Percentiles rank a stretch among this genome's conserved stretches.
Conservation (phyloP, 306 rosid species). For the Prunus padus region DNA sequence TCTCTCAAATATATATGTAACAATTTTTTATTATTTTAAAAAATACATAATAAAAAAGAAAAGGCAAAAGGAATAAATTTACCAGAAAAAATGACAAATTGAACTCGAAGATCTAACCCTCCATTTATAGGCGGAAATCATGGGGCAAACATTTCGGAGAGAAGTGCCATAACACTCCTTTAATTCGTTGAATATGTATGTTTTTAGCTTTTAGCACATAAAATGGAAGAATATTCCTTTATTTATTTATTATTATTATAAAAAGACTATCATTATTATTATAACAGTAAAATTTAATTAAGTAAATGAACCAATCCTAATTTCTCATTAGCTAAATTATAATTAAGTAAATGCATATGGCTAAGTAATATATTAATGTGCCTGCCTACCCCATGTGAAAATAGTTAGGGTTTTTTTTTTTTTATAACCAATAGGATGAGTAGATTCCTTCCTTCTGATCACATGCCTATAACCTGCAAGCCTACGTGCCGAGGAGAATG, state of each 20-base stretch:
- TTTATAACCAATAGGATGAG: constrained; percentile 6
- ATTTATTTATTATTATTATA: not conserved
- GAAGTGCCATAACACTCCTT: not conserved
- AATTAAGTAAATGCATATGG: not conserved
- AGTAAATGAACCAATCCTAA: not conserved
- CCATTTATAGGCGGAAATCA: not conserved
- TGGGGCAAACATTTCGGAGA: not conserved
- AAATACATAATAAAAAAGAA: no score
- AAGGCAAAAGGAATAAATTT: no score
- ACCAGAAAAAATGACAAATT: no score
- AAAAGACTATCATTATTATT: not conserved
- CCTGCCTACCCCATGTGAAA: constrained; percentile 38
- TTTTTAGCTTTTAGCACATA: constrained; percentile 6
- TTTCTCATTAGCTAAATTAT: not conserved
- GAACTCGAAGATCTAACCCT: no score
- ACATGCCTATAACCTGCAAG: constrained; percentile 28
- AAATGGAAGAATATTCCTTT: constrained; percentile 10
- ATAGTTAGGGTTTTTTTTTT: constrained; percentile 15
- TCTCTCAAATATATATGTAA: no score
- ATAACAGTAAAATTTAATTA: no score
- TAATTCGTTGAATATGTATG: not conserved
- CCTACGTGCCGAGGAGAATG: constrained; percentile 23
- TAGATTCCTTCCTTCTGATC: constrained; percentile 28
- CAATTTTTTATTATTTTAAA: no score
- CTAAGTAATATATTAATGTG: not conserved